phyloP scores from a whole-genome alignment of 306 rosid genomes.

The Gillenia trifoliata region DNA sequence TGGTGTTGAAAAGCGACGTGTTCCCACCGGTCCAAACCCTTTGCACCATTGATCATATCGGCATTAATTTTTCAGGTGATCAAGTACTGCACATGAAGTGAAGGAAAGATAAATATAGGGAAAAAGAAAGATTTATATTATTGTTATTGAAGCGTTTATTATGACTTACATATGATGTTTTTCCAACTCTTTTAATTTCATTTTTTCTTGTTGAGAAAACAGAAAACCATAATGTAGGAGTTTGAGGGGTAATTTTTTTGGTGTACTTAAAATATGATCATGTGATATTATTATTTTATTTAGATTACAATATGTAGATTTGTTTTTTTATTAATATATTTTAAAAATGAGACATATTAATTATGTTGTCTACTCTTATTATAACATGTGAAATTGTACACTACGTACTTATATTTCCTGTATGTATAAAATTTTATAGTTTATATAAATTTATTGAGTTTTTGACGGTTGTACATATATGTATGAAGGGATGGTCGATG shows the following conservation, averaged over 20 bases:
- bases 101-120: background rate
- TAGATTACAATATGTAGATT: too few relatives aligned
- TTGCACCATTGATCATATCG: slow-evolving; percentile 61
- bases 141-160: background rate
- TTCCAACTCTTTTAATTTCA: background rate
- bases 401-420: too few relatives aligned
- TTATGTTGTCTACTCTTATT: too few relatives aligned
- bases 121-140: background rate
- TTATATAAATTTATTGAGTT: background rate
- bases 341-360: too few relatives aligned
- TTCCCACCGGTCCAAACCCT: slow-evolving; percentile 95
- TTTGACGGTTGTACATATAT: background rate
- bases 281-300: background rate
- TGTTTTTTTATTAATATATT: too few relatives aligned
- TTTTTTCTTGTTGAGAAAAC: background rate
- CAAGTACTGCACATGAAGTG: background rate
- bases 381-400: too few relatives aligned
- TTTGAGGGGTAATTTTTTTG: background rate
- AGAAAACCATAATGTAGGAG: slow-evolving; percentile 4
- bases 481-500: background rate
- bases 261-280: background rate
- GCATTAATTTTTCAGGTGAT: slow-evolving; percentile 1
- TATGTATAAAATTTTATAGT: too few relatives aligned
- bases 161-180: background rate
- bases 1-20: slow-evolving; percentile 84